A percentile compares a stretch with the other conserved stretches of the same genome.
phyloP scores from a whole-genome alignment of 768 basidiomycete species.

The Trametes elegans region DNA sequence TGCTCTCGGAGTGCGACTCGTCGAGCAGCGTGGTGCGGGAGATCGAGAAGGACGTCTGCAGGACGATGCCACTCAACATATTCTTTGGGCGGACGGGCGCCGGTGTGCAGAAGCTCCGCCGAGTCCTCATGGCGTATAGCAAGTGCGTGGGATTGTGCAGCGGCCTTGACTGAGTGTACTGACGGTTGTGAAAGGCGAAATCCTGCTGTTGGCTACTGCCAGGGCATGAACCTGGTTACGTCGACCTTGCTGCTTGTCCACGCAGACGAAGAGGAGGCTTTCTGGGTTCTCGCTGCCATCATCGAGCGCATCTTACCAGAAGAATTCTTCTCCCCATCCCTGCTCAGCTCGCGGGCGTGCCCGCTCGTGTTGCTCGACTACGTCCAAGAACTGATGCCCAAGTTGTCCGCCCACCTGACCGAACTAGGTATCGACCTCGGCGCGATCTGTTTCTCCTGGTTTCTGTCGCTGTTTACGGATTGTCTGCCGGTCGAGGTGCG shows the following conservation, averaged over 20 bases:
- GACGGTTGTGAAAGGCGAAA: slow-evolving; percentile 64
- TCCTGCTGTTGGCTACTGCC: slow-evolving; percentile 89
- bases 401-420: slow-evolving; percentile 70
- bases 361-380: slow-evolving; percentile 89
- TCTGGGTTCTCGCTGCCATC: slow-evolving; percentile 90
- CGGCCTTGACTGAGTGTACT: neutral
- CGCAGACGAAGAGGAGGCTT: slow-evolving; percentile 95
- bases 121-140: slow-evolving; percentile 90
- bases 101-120: slow-evolving; percentile 87
- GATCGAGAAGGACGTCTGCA: slow-evolving; percentile 94
- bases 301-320: slow-evolving; percentile 87
- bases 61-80: slow-evolving; percentile 91
- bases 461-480: slow-evolving; percentile 93
- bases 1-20: slow-evolving; percentile 55
- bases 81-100: slow-evolving; percentile 98
- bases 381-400: slow-evolving; percentile 74
- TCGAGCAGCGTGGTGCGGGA: slow-evolving; percentile 59
- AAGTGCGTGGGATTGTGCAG: slow-evolving; percentile 51
- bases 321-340: slow-evolving; percentile 90
- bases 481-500: slow-evolving; percentile 91
- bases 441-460: slow-evolving; percentile 98
- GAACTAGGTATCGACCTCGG: slow-evolving; percentile 86
- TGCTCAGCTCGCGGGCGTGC: slow-evolving; percentile 92
- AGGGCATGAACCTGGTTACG: slow-evolving; percentile 94
- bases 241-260: slow-evolving; percentile 92